A percentile compares a stretch with the other conserved stretches of the same genome.
Evolutionary conservation across 768 basidiomycete species (phyloP).

Genomic region (Gelatoporia subvermispora): DNA sequence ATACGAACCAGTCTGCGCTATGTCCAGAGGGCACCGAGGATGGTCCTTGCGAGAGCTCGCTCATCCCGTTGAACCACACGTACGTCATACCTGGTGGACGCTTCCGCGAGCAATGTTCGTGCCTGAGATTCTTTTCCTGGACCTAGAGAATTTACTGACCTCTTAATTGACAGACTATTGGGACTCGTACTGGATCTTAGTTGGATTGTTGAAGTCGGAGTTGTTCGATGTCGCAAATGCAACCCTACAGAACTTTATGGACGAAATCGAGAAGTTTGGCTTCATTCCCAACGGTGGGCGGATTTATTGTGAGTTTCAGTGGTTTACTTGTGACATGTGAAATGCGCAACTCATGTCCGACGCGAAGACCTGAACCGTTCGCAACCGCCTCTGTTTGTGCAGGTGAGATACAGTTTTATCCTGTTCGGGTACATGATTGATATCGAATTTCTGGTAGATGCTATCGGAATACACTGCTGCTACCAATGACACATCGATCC

Average conservation of each 20-base stretch:
- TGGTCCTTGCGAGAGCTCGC: constrained; percentile 67
- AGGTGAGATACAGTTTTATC: constrained; percentile 35
- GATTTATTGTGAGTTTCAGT: constrained; percentile 64
- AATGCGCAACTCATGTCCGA: neutral
- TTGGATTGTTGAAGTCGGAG: constrained; percentile 80
- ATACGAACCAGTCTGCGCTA: constrained; percentile 64
- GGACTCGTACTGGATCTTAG: constrained; percentile 83
- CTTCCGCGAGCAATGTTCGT: constrained; percentile 80
- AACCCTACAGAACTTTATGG: constrained; percentile 93
- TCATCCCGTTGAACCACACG: constrained; percentile 89
- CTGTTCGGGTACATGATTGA: neutral
- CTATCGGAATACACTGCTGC: constrained; percentile 74
- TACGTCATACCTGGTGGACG: constrained; percentile 87
- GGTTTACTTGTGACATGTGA: neutral
- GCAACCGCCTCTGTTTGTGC: constrained; percentile 88
- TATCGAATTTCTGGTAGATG: constrained; percentile 57
- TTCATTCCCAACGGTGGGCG: constrained; percentile 95
- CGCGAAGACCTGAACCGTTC: constrained; percentile 74
- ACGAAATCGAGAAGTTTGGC: constrained; percentile 76
- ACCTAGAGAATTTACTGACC: constrained; percentile 23
- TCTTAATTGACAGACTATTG: constrained; percentile 38
- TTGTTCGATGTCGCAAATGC: constrained; percentile 68
- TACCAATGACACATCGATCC: constrained; percentile 69
- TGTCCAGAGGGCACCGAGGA: constrained; percentile 44
- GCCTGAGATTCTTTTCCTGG: constrained; percentile 8